Evolutionary conservation across 2,329 filamentous ascomycete genomes (phyloP), one percentile per base, ranked within the genome.

Genomic region (Neofusicoccum umdonicola): DNA sequence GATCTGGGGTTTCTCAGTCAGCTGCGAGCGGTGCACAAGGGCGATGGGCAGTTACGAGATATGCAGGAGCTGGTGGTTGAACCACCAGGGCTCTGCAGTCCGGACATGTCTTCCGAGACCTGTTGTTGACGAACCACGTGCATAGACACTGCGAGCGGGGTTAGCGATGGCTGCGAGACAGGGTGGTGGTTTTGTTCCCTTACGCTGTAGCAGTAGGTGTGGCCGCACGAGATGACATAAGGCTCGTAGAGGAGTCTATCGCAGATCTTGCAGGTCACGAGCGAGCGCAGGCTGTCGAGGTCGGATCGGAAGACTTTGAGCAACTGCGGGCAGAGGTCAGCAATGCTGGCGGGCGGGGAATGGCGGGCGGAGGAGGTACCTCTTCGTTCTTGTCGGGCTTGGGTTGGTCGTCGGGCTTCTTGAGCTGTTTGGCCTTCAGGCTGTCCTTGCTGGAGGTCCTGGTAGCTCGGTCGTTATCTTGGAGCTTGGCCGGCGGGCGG

Each of bases 181-280:
- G 78, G 76, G 75, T 70, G 76, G 75, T 70, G 31, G 7, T 2
- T 76, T 17, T 17, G 37, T 50, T 27, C 50, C 8, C 83, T 74
- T 68, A 87, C 85, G 50, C 84, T 86, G 72, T 91, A 91, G 77
- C 88, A 91, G 75, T 89, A 90, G 6, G 88, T 90, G 73, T 91
- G 88, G 3, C 88, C 88, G 70, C 88, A 91, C 6, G 81, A 81
- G 61, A 90, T 82, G 17, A 86, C 88, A 76, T 87, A 91, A 1
- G 88, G 88, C 74, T 90, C 88, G 76, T 90, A 90, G 57, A 90
- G 82, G 56, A 88, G 83, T 63, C 85, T 83, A 68, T 89, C 85
- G 75, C 88, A 91, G 67, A 91, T 87, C 68, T 87, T 87, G 78
- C 88, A 91, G 65, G 86, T 87, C 69, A 89, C 79, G 37, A 88